Conservation (phyloP, 129 eudicot species). For the Chrysanthemum makinoi region DNA sequence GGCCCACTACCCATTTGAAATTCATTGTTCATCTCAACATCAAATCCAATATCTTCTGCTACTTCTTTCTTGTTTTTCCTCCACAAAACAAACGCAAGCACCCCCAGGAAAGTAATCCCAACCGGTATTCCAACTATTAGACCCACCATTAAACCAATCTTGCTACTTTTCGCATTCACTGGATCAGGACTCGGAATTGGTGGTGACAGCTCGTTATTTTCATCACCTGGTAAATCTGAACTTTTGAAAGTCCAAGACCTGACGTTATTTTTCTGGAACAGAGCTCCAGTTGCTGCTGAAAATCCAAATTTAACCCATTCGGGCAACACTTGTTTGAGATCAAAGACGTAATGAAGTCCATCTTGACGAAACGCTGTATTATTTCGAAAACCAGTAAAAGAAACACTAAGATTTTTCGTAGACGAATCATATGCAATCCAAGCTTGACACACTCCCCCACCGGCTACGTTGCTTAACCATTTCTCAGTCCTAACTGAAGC, state of each 20-base stretch:
- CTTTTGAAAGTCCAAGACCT: slow-evolving; percentile 27
- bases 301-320: slow-evolving; percentile 34
- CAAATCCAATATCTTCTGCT: slow-evolving; percentile 13
- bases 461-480: slow-evolving; percentile 22
- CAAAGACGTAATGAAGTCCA: slow-evolving; percentile 25
- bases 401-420: slow-evolving; percentile 31
- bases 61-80: slow-evolving; percentile 24
- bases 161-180: slow-evolving; percentile 6
- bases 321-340: slow-evolving; percentile 30
- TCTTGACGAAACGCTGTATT: background rate
- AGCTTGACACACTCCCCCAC: slow-evolving; percentile 32
- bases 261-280: background rate
- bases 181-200: background rate
- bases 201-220: background rate
- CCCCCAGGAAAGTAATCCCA: slow-evolving; percentile 20
- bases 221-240: slow-evolving; percentile 20
- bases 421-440: slow-evolving; percentile 41
- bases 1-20: slow-evolving; percentile 45
- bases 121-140: slow-evolving; percentile 24
- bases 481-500: slow-evolving; percentile 10
- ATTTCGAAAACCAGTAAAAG: slow-evolving; percentile 16
- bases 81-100: slow-evolving; percentile 23
- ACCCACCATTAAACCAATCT: background rate
- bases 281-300: slow-evolving; percentile 18
- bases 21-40: slow-evolving; percentile 29